Percentiles rank a stretch among this genome's conserved stretches.
Evolutionary conservation across 495 filamentous ascomycete genomes (phyloP).

Genomic region (Rhypophila decipiens): DNA sequence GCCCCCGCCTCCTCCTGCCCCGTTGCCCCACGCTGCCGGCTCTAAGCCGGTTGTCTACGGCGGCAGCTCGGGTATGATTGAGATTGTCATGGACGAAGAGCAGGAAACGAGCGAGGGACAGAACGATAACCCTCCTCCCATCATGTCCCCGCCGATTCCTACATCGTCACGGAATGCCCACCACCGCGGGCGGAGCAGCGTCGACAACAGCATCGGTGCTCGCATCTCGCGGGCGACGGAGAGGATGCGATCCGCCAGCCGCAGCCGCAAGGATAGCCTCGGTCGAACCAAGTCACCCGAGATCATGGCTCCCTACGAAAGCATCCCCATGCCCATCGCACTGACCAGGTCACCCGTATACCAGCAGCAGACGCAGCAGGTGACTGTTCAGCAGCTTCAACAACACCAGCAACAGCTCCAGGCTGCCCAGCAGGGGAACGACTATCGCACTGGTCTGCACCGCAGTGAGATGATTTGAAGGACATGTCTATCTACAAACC

Average conservation of each 20-base stretch:
- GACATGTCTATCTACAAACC: too few relatives aligned
- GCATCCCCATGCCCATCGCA: constrained; percentile 35
- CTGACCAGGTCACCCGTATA: constrained; percentile 8
- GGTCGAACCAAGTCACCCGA: constrained; percentile 35
- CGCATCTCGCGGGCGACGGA: constrained; percentile 62
- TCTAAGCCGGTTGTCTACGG: constrained; percentile 29
- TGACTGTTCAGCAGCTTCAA: neutral
- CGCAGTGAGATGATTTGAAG: constrained; percentile 41
- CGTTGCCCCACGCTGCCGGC: constrained; percentile 28
- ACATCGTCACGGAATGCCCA: constrained; percentile 46
- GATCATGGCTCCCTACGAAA: constrained; percentile 49
- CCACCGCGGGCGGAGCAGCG: constrained; percentile 59
- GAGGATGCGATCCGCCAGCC: constrained; percentile 62
- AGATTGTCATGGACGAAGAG: constrained; percentile 67
- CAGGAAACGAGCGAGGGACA: constrained; percentile 21
- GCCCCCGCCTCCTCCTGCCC: constrained; percentile 63
- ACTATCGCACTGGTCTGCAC: constrained; percentile 38
- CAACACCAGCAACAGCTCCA: neutral
- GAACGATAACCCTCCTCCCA: constrained; percentile 26
- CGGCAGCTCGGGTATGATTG: constrained; percentile 57
- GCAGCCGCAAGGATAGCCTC: constrained; percentile 26
- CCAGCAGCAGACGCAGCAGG: constrained; percentile 6
- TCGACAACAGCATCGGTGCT: constrained; percentile 49
- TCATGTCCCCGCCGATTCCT: constrained; percentile 27
- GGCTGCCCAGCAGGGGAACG: constrained; percentile 22